These are phyloP conservation scores for Wickerhamomyces silvicola DNA, from an alignment of 805 yeast genomes.

Conservation along the genomic window DNA sequence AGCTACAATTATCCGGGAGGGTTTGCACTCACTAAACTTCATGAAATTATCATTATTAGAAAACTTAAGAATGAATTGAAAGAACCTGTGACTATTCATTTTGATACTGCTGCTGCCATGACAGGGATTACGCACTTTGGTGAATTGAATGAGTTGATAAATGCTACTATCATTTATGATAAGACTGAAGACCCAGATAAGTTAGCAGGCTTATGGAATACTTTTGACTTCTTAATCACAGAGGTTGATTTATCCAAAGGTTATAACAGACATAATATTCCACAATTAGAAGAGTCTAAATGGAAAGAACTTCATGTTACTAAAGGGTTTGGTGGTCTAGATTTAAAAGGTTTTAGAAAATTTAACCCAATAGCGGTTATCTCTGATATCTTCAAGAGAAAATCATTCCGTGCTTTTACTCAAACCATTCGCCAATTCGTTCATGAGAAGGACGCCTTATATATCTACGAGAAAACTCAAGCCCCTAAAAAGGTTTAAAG, in stretches of 20 bases:
- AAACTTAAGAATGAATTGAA: conserved; percentile 4
- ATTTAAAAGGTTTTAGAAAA: conserved; percentile 13
- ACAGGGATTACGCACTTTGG: conserved; percentile 78
- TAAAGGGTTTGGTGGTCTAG: conserved; percentile 36
- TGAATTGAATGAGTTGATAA: conserved; percentile 36
- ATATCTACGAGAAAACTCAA: conserved; percentile 13
- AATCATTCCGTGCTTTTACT: conserved; percentile 12
- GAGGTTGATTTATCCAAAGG: conserved; percentile 16
- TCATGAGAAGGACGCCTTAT: conserved; percentile 6
- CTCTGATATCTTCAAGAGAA: conserved; percentile 2
- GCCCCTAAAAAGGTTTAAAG: neutral
- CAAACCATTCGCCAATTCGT: conserved; percentile 9
- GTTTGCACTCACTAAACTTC: conserved; percentile 51
- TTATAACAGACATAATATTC: conserved; percentile 10
- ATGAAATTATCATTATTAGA: conserved; percentile 30
- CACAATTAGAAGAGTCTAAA: conserved; percentile 23
- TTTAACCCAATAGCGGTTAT: conserved; percentile 8
- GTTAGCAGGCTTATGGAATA: conserved; percentile 36
- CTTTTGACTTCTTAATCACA: conserved; percentile 47
- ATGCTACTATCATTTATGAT: conserved; percentile 47
- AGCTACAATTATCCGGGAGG: conserved; percentile 89
- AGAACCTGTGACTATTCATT: conserved; percentile 44
- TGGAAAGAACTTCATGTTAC: conserved; percentile 40
- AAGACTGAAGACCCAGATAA: conserved; percentile 53
- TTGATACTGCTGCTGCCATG: conserved; percentile 81